These are phyloP conservation scores for Aspergillus luchuensis DNA, from an alignment of 2,329 filamentous ascomycete genomes.

Conservation along the genomic window DNA sequence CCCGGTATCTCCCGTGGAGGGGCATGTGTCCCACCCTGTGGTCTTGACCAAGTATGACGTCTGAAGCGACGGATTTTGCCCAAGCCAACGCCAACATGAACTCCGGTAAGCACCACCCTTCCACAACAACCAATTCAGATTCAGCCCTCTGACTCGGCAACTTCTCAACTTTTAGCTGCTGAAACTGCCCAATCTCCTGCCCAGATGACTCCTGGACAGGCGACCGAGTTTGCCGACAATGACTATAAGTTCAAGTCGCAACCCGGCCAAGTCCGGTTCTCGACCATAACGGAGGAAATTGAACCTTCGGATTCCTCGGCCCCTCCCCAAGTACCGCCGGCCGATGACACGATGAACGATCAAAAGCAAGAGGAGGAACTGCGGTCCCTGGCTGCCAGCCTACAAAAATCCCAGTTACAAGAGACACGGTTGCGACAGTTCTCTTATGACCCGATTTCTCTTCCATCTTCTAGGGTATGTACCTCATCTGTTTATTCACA, in stretches of 20 bases:
- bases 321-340: conserved; percentile 19
- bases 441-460: conserved; percentile 85
- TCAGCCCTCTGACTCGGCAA: conserved; percentile 11
- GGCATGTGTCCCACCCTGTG: conserved; percentile 37
- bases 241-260: conserved; percentile 35
- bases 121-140: conserved; percentile 9
- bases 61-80: conserved; percentile 34
- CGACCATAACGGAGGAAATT: conserved; percentile 71
- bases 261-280: conserved; percentile 64
- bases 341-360: conserved; percentile 24
- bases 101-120: conserved; percentile 33
- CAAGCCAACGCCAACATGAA: conserved; percentile 28
- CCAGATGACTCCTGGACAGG: conserved; percentile 27
- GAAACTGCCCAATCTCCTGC: conserved; percentile 23
- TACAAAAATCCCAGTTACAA: conserved; percentile 76
- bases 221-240: conserved; percentile 26
- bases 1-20: conserved; percentile 25
- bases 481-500: background rate
- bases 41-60: conserved; percentile 39
- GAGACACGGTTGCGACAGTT: conserved; percentile 82
- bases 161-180: conserved; percentile 17
- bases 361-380: conserved; percentile 62
- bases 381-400: conserved; percentile 68
- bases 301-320: conserved; percentile 48
- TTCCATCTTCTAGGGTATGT: conserved; percentile 61